Evolutionary conservation across 2,329 filamentous ascomycete species (phyloP), one percentile per base, ranked within the genome.

Genomic region (Trichoderma hamatum): DNA sequence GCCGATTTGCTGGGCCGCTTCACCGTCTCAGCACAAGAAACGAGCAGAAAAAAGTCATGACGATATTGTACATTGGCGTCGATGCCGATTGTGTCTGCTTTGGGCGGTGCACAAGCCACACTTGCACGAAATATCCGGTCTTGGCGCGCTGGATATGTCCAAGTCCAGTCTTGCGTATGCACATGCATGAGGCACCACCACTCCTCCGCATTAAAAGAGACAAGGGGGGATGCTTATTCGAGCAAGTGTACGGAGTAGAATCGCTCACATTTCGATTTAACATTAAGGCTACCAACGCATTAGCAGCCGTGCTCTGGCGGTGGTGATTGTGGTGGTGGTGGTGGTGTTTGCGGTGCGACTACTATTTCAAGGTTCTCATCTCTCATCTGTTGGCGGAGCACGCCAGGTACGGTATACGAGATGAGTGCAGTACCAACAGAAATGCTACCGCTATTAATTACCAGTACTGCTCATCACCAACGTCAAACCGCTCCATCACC

Each of bases 21-120:
- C 46, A 67, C 65, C 58, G 43, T 55, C 58, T 59, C 24, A 19
- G 14, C 28, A 21, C 14, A 46, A 28, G 2, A 54, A 30, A 7
- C 6, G 6, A 54, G 11, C 19, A 34, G 10, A 10, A 36, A 46
- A 61, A 68, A 60, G 51, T 56, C 67, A 68, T 68, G 67, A 68
- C 67, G 67, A 68, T 68, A 63, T 68, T 63, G 26, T 68, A 68
- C 67, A 68, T 68, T 64, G 49, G 51, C 46, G 67, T 54, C 58
- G 39, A 19, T 60, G 67, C 67, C 67, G 67, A 56, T 63, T 49
- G 34, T 36, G 36, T 46, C 67, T 60, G 7, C 36, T 63, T 65
- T 65, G 30, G 61, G 60, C 51, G 30, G 54, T 43, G 60, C 67
- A 64, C 60, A 64, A 69, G 67, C 67, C 67, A 65, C 67, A 64